These are phyloP conservation scores for Echinochloa phyllopogon DNA, from an alignment of 176 grass and related monocot genomes.

Conservation along the genomic window DNA sequence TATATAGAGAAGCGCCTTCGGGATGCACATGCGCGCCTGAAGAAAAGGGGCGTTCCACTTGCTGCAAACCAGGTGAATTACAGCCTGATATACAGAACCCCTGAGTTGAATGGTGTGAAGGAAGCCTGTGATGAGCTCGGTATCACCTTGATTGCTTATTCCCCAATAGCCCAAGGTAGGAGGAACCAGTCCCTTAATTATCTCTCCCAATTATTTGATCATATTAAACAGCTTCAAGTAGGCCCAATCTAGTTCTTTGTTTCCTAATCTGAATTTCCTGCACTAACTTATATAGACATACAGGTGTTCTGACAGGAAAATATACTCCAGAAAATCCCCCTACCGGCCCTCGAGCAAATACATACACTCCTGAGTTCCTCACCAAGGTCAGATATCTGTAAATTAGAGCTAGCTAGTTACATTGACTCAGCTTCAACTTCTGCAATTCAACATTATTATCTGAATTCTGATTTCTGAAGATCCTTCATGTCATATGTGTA, in stretches of 20 bases:
- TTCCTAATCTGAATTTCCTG: background rate
- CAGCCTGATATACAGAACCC: constrained; percentile 73
- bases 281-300: background rate
- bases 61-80: constrained; percentile 84
- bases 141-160: constrained; percentile 80
- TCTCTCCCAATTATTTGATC: background rate
- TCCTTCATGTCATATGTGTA: background rate
- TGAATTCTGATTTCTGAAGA: constrained; percentile 34
- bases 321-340: constrained; percentile 76
- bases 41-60: constrained; percentile 74
- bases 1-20: constrained; percentile 64
- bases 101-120: constrained; percentile 77
- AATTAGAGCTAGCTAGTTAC: background rate
- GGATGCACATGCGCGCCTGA: constrained; percentile 67
- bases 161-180: constrained; percentile 74
- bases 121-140: constrained; percentile 73
- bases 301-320: constrained; percentile 76
- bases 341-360: constrained; percentile 61
- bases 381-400: constrained; percentile 49
- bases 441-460: background rate
- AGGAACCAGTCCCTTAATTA: constrained; percentile 3
- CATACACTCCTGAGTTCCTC: constrained; percentile 74
- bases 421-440: background rate
- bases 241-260: background rate
- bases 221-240: background rate